Evolutionary conservation across 208 protist species (phyloP), one percentile per base, ranked within the genome.

Genomic region (Crithidia thermophila): DNA sequence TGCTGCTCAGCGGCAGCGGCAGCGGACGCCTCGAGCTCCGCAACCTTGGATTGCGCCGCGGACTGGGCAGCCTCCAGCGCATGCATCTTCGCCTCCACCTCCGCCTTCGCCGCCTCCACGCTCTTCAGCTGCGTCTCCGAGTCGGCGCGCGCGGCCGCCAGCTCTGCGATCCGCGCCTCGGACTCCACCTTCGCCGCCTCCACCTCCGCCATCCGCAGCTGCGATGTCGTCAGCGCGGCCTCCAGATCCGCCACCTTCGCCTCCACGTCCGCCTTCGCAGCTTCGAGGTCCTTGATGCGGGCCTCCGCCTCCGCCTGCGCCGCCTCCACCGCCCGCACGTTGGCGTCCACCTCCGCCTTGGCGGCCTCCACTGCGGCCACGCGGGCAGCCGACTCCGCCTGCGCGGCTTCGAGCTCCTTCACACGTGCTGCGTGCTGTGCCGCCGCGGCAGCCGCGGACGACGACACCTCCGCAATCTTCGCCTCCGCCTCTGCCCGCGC

Each of bases 321-420:
- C 16, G 40, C 37, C 40, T 46, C 4, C 7, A 20, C 0, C 23
- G 10, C 46, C 18, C 8, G 11, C 28, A 33, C 34, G 21, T 37
- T 49, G 23, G 14, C 16, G 11, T 37, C 42, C 14, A 25, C 43
- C 14, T 31, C 39, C 18, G 39, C 25, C 45, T 66, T 53, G 13
- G 28, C 51, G 1, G 51, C 28, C 51, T 57, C 51, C n/a, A 57
- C n/a, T 7, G 16, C 51, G 6, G 11, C 8, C 3, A 57, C 20
- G 5, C 9, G 23, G 5, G 31, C 25, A 2, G 33, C 3, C 3
- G 21, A 36, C 49, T 49, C 27, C 16, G 34, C 52, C 36, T 55
- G 11, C 50, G 20, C 30, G 11, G 43, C 21, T 31, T 64, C 52
- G 11, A 68, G 60, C 16, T 67, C 60, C n/a, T 25, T 42, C 0